Conservation (phyloP, 108 stramenopile species). For the Cyclostephanos invisitatus region DNA sequence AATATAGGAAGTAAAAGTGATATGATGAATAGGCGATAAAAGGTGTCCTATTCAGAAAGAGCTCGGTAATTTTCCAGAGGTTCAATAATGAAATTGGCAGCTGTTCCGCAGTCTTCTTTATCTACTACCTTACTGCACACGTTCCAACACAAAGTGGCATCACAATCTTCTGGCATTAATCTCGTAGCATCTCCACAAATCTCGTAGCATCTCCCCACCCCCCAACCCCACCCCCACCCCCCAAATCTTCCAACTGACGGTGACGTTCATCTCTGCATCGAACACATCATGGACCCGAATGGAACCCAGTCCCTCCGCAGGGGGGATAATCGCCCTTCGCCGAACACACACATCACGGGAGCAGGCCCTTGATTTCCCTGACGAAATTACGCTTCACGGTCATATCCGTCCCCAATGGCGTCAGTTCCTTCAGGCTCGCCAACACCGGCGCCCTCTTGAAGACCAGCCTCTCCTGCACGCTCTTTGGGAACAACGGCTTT, state of each 20-base stretch:
- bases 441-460: slow-evolving; percentile 49
- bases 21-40: too few species aligned
- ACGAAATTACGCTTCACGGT: slow-evolving; percentile 30
- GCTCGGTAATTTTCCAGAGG: too few species aligned
- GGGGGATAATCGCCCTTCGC: too few species aligned
- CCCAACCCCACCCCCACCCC: too few species aligned
- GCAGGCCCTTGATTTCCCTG: slow-evolving; percentile 41
- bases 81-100: background rate
- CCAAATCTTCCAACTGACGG: too few species aligned
- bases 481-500: slow-evolving; percentile 51
- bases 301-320: background rate
- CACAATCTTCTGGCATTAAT: background rate
- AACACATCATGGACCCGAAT: too few species aligned
- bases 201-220: background rate
- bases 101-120: background rate
- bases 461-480: slow-evolving; percentile 50
- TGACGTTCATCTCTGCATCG: too few species aligned
- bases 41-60: too few species aligned
- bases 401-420: slow-evolving; percentile 31
- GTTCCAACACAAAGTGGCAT: background rate
- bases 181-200: background rate
- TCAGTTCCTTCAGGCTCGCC: slow-evolving; percentile 44
- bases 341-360: slow-evolving; percentile 18
- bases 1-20: too few species aligned
- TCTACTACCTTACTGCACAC: too few species aligned